Base-by-base conservation (phyloP, 2,329 filamentous ascomycete genomes). In the Hypoxylon sp. region DNA sequence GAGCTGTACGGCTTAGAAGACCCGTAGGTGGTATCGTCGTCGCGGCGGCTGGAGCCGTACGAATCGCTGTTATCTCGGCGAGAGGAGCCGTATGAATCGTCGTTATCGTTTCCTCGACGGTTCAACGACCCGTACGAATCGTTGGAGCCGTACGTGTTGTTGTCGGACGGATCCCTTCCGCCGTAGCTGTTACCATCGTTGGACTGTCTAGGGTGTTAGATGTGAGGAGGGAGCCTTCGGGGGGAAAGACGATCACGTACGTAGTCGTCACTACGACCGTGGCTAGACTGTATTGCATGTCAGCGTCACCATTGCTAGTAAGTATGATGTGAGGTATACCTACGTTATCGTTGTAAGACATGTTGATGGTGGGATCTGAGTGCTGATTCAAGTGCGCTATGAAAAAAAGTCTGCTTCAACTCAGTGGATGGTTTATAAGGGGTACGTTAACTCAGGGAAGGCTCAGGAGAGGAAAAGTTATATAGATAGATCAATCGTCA, bases 291-390 rank as follows among this genome's bases (percentile, higher is more conserved):
- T 20, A 24, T 50, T 11, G n/a, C 4, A 31, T 40, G 46, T 62
- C 40, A 63, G 49, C 37, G 13, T 27, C 33, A 23, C 8, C 9
- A 8, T 2, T 48, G 6, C 15, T 49, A 56, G 41, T 15, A 20
- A n/a, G 6, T n/a, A 2, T 10, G 26, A 10, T 23, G 10, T 13
- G 9, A 17, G 20, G 26, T 4, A 18, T 18, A 26, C 72, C 70
- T 63, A 73, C 73, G 69, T 73, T 69, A 64, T 75, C 70, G 68
- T 74, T 72, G 75, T 78, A 80, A 76, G 79, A 82, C 80, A 82
- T 73, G 18, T 29, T 69, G 64, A 58, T 45, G 6, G 31, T 26
- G 38, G n/a, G 21, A 40, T 23, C 3, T 13, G 23, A 27, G 40
- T n/a, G 10, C 21, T 27, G 24, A 20, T 43, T 17, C 3, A 4